A percentile compares a stretch with the other conserved stretches of the same genome.
phyloP scores from a whole-genome alignment of 1,284 basidiomycete species.

The Moesziomyces aphidis region DNA sequence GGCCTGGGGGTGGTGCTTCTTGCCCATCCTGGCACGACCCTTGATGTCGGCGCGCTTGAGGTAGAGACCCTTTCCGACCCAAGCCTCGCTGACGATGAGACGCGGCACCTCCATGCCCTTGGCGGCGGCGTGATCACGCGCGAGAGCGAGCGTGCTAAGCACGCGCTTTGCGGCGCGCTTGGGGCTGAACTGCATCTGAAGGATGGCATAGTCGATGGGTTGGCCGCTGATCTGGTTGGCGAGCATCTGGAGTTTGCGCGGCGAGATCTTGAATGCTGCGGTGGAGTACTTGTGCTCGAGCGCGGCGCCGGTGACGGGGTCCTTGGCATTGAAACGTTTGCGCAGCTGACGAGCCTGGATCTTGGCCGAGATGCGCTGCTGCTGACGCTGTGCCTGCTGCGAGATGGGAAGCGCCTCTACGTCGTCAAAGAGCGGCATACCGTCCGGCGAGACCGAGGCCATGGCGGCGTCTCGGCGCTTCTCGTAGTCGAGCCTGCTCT shows the following conservation, averaged over 20 bases:
- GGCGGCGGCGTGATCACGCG: slow-evolving; percentile 86
- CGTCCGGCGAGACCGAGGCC: slow-evolving; percentile 56
- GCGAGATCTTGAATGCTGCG: slow-evolving; percentile 90
- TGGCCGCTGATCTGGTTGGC: slow-evolving; percentile 80
- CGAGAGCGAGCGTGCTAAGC: slow-evolving; percentile 86
- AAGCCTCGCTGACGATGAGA: slow-evolving; percentile 88
- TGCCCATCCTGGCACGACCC: slow-evolving; percentile 84
- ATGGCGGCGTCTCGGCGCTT: slow-evolving; percentile 51
- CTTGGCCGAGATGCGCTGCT: slow-evolving; percentile 41
- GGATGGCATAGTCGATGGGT: slow-evolving; percentile 82
- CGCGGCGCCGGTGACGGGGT: slow-evolving; percentile 35
- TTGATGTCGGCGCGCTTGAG: slow-evolving; percentile 82
- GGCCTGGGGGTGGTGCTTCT: slow-evolving; percentile 81
- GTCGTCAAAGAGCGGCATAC: slow-evolving; percentile 59
- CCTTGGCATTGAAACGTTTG: slow-evolving; percentile 59
- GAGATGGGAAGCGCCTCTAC: slow-evolving; percentile 43
- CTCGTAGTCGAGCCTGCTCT: slow-evolving; percentile 39
- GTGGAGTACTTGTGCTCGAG: slow-evolving; percentile 88
- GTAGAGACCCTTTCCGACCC: slow-evolving; percentile 87
- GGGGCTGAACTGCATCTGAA: slow-evolving; percentile 95
- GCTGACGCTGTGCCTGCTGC: slow-evolving; percentile 32
- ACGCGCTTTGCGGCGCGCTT: slow-evolving; percentile 87
- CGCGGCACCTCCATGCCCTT: slow-evolving; percentile 81
- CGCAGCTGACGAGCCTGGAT: slow-evolving; percentile 47
- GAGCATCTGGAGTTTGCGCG: slow-evolving; percentile 89